Evolutionary conservation across 305 asterid genomes (phyloP).

Genomic region (Fraxinus velutina): DNA sequence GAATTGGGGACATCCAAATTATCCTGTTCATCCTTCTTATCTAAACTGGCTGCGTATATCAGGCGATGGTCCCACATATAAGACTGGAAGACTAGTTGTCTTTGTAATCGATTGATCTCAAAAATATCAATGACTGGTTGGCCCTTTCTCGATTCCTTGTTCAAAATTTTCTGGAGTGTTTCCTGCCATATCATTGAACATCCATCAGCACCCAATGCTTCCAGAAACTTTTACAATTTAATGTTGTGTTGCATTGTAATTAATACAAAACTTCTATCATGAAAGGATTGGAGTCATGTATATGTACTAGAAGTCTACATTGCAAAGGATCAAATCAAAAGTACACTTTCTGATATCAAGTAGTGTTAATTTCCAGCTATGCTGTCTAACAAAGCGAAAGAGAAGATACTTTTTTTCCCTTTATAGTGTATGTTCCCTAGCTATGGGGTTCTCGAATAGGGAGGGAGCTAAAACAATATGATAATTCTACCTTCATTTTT

Average conservation of each 20-base stretch:
- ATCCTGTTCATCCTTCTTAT: constrained; percentile 33
- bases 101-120: constrained; percentile 73
- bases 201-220: constrained; percentile 17
- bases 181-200: constrained; percentile 50
- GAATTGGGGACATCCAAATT: constrained; percentile 30
- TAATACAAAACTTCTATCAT: not conserved
- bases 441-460: not conserved
- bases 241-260: not conserved
- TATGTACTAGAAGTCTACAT: not conserved
- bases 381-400: not conserved
- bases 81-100: constrained; percentile 76
- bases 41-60: constrained; percentile 53
- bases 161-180: constrained; percentile 51
- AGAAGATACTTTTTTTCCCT: not conserved
- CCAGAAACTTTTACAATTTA: not conserved
- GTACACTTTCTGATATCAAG: not conserved
- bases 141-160: constrained; percentile 53
- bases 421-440: not conserved
- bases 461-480: not conserved
- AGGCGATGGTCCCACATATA: constrained; percentile 90
- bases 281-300: not conserved
- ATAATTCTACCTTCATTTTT: constrained; percentile 7
- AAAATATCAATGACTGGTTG: constrained; percentile 70
- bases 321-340: not conserved
- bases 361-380: constrained; percentile 10